These are phyloP conservation scores for Amborella trichopoda DNA, from an alignment of 164 flowering plant genomes.

Conservation along the genomic window DNA sequence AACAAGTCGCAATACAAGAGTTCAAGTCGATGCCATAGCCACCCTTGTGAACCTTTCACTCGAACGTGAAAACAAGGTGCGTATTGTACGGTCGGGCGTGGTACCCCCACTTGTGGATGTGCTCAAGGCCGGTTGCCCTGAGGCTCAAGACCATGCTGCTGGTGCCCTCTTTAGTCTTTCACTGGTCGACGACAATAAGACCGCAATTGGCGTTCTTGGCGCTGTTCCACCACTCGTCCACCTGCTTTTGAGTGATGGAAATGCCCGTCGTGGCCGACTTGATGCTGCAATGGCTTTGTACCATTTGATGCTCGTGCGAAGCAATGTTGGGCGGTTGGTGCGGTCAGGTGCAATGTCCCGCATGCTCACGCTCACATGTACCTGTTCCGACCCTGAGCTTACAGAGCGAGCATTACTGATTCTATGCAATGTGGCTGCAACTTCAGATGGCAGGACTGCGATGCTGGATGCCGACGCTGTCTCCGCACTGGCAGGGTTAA, in stretches of 20 bases:
- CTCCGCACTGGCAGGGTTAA: conserved; percentile 37
- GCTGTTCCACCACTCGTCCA: conserved; percentile 72
- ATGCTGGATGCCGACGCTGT: conserved; percentile 82
- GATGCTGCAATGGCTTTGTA: conserved; percentile 88
- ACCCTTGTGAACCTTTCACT: conserved; percentile 75
- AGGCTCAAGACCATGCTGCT: conserved; percentile 86
- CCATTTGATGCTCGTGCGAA: conserved; percentile 53
- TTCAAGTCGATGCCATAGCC: conserved; percentile 74
- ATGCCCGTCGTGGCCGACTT: conserved; percentile 51
- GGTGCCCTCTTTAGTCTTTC: conserved; percentile 89
- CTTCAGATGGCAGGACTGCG: conserved; percentile 63
- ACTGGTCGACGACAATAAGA: conserved; percentile 74
- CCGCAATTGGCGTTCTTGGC: conserved; percentile 88
- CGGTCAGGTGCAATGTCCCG: conserved; percentile 51
- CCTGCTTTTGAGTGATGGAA: conserved; percentile 30
- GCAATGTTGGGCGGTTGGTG: conserved; percentile 67
- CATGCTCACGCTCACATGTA: conserved; percentile 32
- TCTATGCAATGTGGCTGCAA: conserved; percentile 61
- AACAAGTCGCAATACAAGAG: conserved; percentile 26
- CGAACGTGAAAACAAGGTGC: conserved; percentile 64
- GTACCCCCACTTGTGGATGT: conserved; percentile 58
- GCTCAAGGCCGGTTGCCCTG: conserved; percentile 48
- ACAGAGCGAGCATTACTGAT: conserved; percentile 42
- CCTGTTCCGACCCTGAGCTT: conserved; percentile 14
- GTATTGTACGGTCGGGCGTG: conserved; percentile 73